Percentiles rank a stretch among this genome's conserved stretches.
Conservation (phyloP, 306 rosid genomes). For the Cicer arietinum region DNA sequence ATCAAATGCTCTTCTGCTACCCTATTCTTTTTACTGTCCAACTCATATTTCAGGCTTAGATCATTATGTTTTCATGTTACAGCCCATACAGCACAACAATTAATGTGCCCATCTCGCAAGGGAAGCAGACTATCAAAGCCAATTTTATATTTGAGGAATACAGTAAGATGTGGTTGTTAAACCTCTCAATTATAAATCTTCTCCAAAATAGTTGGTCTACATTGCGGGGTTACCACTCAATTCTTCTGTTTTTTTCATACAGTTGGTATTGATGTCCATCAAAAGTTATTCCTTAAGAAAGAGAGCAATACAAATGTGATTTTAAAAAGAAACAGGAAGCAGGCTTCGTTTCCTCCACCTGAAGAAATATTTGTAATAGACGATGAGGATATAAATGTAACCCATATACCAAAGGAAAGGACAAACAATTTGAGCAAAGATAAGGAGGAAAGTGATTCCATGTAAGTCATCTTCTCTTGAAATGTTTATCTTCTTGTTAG, state of each 20-base stretch:
- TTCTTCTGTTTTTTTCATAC: slow-evolving; percentile 39
- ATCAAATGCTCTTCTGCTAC: slow-evolving; percentile 38
- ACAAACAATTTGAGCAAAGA: slow-evolving; percentile 48
- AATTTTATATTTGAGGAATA: slow-evolving; percentile 86
- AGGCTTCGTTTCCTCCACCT: slow-evolving; percentile 52
- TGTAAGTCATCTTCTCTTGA: slow-evolving; percentile 57
- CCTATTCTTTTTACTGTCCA: neutral
- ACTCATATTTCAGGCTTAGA: slow-evolving; percentile 39
- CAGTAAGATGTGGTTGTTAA: slow-evolving; percentile 56
- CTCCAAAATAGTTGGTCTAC: slow-evolving; percentile 21
- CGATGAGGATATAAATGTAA: slow-evolving; percentile 51
- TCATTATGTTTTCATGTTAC: slow-evolving; percentile 47
- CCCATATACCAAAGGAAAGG: slow-evolving; percentile 52
- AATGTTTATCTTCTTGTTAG: neutral
- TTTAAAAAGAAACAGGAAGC: slow-evolving; percentile 53
- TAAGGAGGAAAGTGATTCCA: slow-evolving; percentile 45
- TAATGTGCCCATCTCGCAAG: slow-evolving; percentile 65
- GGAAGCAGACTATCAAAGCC: slow-evolving; percentile 79
- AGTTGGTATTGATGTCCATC: slow-evolving; percentile 93
- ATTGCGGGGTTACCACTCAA: slow-evolving; percentile 20
- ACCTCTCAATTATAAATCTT: slow-evolving; percentile 32
- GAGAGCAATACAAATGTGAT: slow-evolving; percentile 52
- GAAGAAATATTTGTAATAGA: slow-evolving; percentile 62
- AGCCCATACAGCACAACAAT: slow-evolving; percentile 83
- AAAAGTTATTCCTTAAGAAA: slow-evolving; percentile 58